phyloP scores from a whole-genome alignment of 2,329 filamentous ascomycete species.

The Botrytis hyacinthi region DNA sequence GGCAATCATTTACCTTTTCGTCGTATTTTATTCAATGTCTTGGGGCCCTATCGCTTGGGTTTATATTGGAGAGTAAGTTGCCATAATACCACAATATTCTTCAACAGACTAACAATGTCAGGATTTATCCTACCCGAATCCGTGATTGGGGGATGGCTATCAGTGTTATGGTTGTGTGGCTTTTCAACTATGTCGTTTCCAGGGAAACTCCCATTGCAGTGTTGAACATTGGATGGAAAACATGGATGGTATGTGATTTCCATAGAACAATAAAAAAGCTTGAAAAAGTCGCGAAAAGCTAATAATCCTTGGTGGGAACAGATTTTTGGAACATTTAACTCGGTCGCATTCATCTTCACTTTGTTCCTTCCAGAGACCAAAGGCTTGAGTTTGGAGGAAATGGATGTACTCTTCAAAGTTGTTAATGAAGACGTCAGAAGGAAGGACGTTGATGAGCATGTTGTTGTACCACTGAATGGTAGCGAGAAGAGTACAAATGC shows the following conservation, averaged over 20 bases:
- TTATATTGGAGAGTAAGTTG: conserved; percentile 16
- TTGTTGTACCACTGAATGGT: neutral
- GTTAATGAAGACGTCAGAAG: conserved; percentile 19
- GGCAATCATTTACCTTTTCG: conserved; percentile 19
- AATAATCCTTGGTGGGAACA: neutral
- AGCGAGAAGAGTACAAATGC: neutral
- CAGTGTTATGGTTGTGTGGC: conserved; percentile 50
- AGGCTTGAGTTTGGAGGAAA: conserved; percentile 25
- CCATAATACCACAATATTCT: neutral
- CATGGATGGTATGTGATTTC: conserved; percentile 23
- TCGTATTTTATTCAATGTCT: conserved; percentile 16
- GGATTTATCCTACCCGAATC: conserved; percentile 30
- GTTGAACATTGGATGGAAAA: conserved; percentile 43
- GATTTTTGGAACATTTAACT: conserved; percentile 25
- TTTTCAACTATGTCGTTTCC: conserved; percentile 52
- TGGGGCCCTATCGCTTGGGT: conserved; percentile 15
- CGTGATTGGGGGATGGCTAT: conserved; percentile 49
- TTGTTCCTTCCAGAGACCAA: conserved; percentile 37
- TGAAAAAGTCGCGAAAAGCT: neutral
- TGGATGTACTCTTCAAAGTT: conserved; percentile 25
- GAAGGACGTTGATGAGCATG: conserved; percentile 19
- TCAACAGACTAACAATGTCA: neutral
- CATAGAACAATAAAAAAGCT: neutral
- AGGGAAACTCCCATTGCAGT: conserved; percentile 51
- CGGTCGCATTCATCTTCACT: conserved; percentile 41